Evolutionary conservation across 2,329 filamentous ascomycete genomes (phyloP).

Genomic region (Grosmannia huntii): DNA sequence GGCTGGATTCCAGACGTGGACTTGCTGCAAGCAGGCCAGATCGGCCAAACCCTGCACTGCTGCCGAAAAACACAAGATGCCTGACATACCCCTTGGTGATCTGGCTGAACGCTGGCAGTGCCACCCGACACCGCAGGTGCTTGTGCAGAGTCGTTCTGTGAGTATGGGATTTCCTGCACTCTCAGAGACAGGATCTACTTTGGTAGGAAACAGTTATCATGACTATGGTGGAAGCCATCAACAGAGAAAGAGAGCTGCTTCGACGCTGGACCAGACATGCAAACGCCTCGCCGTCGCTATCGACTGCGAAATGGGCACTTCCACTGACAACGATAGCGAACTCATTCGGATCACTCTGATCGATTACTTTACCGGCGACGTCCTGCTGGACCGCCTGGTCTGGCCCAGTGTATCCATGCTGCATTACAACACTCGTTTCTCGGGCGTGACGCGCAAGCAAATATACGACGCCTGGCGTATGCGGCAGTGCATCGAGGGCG

Average conservation of each 20-base stretch:
- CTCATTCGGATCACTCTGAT: not conserved
- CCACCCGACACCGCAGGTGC: not conserved
- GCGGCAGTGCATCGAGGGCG: not conserved
- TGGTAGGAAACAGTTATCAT: not conserved
- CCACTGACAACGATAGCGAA: not conserved
- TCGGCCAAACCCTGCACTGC: not conserved
- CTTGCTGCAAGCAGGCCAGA: not conserved
- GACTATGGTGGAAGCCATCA: not conserved
- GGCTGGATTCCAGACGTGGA: not conserved
- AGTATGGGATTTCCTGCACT: no score
- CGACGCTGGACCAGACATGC: not conserved
- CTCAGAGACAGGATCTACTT: not conserved
- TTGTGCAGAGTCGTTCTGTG: not conserved
- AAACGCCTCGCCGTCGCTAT: not conserved
- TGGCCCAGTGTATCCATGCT: not conserved
- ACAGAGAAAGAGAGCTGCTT: not conserved
- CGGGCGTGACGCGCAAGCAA: not conserved
- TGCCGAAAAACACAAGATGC: not conserved
- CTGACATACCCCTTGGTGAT: not conserved
- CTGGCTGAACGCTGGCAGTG: not conserved
- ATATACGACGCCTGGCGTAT: not conserved
- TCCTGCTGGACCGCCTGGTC: not conserved
- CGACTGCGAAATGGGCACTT: constrained; percentile 1
- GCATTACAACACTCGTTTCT: constrained; percentile 1
- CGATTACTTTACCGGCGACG: not conserved